Percentiles rank a stretch among this genome's conserved stretches.
phyloP scores from a whole-genome alignment of 495 filamentous ascomycete genomes.

The Aspergillus kassunensis region DNA sequence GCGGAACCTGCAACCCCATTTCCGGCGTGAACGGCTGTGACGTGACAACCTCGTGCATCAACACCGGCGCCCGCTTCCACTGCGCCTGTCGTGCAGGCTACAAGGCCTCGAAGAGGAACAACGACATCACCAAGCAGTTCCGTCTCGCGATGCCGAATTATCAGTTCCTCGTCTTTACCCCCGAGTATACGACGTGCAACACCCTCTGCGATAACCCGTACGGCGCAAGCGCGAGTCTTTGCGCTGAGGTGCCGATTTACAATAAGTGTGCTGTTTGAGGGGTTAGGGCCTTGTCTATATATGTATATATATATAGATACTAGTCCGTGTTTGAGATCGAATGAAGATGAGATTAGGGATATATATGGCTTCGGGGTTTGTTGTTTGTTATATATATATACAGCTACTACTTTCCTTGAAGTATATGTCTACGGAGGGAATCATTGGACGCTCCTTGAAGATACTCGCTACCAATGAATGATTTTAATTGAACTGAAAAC shows the following conservation, averaged over 20 bases:
- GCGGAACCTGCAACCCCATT: constrained; percentile 42
- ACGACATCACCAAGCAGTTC: constrained; percentile 35
- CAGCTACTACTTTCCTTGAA: background rate
- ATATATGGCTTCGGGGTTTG: too few species aligned
- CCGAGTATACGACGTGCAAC: constrained; percentile 35
- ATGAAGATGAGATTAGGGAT: too few species aligned
- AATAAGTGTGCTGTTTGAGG: constrained; percentile 28
- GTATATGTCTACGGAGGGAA: too few species aligned
- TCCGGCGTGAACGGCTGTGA: constrained; percentile 42
- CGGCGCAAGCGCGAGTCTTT: constrained; percentile 30
- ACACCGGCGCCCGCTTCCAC: constrained; percentile 67
- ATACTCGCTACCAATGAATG: too few species aligned
- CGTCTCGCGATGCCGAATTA: constrained; percentile 38
- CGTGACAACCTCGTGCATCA: constrained; percentile 48
- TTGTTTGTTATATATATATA: constrained; percentile 9
- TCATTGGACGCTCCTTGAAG: too few species aligned
- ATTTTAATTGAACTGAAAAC: too few species aligned
- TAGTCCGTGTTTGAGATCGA: too few species aligned
- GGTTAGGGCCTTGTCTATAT: background rate
- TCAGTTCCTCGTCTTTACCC: constrained; percentile 41
- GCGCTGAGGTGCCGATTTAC: constrained; percentile 33
- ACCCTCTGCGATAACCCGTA: constrained; percentile 36
- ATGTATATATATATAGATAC: too few species aligned
- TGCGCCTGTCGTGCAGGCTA: constrained; percentile 66
- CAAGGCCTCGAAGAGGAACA: constrained; percentile 50